phyloP scores from a whole-genome alignment of 805 yeast genomes.

The Candida rishiriensis region DNA sequence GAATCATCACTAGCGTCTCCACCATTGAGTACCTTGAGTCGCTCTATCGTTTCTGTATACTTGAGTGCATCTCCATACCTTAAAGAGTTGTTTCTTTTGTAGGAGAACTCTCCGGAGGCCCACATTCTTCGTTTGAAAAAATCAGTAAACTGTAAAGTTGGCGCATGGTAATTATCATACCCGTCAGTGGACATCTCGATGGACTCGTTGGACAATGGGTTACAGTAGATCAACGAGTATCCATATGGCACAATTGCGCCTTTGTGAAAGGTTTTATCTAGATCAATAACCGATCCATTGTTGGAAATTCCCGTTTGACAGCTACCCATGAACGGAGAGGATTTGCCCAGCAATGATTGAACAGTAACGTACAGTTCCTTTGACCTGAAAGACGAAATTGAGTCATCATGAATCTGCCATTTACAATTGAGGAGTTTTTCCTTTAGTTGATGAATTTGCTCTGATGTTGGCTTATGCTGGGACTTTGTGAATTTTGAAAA shows the following conservation, averaged over 20 bases:
- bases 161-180: conserved; percentile 75
- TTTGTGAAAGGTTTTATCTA: conserved; percentile 14
- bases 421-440: conserved; percentile 8
- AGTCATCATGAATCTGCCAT: conserved; percentile 26
- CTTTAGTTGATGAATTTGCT: conserved; percentile 11
- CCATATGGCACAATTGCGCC: conserved; percentile 40
- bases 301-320: not conserved
- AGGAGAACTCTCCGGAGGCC: conserved; percentile 64
- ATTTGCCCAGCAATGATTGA: conserved; percentile 19
- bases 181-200: conserved; percentile 61
- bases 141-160: conserved; percentile 28
- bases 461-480: not conserved
- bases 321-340: conserved; percentile 12
- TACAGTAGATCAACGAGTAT: conserved; percentile 63
- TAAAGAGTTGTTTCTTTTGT: conserved; percentile 29
- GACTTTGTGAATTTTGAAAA: conserved; percentile 6
- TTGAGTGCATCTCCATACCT: conserved; percentile 33
- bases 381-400: conserved; percentile 23
- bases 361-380: conserved; percentile 25
- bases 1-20: conserved; percentile 22
- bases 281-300: not conserved
- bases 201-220: conserved; percentile 47
- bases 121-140: conserved; percentile 66
- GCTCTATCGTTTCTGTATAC: conserved; percentile 51
- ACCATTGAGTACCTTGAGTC: conserved; percentile 31